Conservation (phyloP, 345 rosid genomes). For the Citrus sp. region DNA sequence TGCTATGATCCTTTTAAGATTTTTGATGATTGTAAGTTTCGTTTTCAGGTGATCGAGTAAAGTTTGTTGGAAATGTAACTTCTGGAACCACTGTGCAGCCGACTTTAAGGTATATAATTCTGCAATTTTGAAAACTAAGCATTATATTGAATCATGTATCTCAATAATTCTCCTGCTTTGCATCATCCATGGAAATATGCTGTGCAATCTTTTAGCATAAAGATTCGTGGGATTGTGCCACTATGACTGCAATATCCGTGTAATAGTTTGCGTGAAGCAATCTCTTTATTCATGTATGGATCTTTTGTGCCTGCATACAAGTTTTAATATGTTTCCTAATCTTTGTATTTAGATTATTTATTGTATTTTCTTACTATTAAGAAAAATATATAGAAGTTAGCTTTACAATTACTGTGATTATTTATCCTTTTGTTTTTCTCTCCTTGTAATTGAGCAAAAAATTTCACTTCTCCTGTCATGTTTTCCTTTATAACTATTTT, state of each 20-base stretch:
- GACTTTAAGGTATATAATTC: slow-evolving; percentile 43
- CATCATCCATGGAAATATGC: not conserved
- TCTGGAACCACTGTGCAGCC: slow-evolving; percentile 48
- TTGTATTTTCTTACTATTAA: not conserved
- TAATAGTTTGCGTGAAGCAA: not conserved
- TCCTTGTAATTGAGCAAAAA: not conserved
- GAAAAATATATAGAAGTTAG: not conserved
- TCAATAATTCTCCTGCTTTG: not conserved
- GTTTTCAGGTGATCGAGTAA: slow-evolving; percentile 91
- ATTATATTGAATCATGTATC: not conserved
- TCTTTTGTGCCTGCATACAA: not conserved
- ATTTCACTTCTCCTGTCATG: not conserved
- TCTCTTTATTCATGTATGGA: not conserved
- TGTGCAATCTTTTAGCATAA: not conserved
- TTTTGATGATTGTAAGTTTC: slow-evolving; percentile 18
- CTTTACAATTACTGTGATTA: not conserved
- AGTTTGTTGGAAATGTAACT: slow-evolving; percentile 53
- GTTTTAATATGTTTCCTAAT: not conserved
- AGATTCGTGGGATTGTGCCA: not conserved
- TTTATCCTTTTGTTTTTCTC: not conserved
- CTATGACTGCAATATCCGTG: not conserved
- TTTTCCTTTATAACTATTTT: not conserved
- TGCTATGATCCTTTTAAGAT: slow-evolving; percentile 6
- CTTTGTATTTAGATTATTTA: not conserved
- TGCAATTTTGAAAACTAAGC: not conserved